These are phyloP conservation scores for Phascolomyces articulosus DNA, from an alignment of 371 early-diverging fungal species.

Conservation along the genomic window DNA sequence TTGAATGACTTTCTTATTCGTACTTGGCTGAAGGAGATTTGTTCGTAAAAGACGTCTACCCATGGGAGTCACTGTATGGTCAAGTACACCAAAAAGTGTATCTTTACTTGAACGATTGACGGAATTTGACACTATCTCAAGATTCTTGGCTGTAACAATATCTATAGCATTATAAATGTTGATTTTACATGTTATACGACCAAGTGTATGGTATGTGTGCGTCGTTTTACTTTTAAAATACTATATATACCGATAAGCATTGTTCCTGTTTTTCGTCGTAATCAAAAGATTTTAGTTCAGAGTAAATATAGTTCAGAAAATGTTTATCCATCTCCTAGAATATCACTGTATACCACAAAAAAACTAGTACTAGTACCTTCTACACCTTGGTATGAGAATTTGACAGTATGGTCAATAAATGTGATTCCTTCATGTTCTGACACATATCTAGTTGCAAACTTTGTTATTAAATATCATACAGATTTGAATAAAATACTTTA, in stretches of 20 bases:
- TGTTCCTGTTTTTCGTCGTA: too few relatives aligned
- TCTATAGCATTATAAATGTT: constrained; percentile 26
- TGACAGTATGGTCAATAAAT: constrained; percentile 61
- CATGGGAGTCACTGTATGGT: constrained; percentile 72
- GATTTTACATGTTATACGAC: too few relatives aligned
- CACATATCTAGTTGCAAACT: constrained; percentile 51
- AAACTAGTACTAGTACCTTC: constrained; percentile 36
- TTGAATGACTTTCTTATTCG: constrained; percentile 33
- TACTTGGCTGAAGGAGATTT: constrained; percentile 74
- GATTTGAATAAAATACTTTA: too few relatives aligned
- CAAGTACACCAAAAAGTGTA: constrained; percentile 59
- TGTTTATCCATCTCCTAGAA: too few relatives aligned
- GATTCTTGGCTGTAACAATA: constrained; percentile 55
- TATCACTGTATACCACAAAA: too few relatives aligned
- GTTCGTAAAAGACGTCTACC: constrained; percentile 74
- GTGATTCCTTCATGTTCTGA: constrained; percentile 49
- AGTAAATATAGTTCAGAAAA: too few relatives aligned
- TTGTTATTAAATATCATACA: too few relatives aligned
- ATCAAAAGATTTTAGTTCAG: too few relatives aligned
- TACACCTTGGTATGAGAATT: constrained; percentile 64
- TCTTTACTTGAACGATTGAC: constrained; percentile 33
- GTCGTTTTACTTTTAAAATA: too few relatives aligned
- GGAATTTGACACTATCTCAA: constrained; percentile 64
- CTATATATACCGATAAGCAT: constrained; percentile 60
- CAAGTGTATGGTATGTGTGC: too few relatives aligned